Evolutionary conservation across 306 rosid genomes (phyloP).

Genomic region (Gillenia trifoliata): DNA sequence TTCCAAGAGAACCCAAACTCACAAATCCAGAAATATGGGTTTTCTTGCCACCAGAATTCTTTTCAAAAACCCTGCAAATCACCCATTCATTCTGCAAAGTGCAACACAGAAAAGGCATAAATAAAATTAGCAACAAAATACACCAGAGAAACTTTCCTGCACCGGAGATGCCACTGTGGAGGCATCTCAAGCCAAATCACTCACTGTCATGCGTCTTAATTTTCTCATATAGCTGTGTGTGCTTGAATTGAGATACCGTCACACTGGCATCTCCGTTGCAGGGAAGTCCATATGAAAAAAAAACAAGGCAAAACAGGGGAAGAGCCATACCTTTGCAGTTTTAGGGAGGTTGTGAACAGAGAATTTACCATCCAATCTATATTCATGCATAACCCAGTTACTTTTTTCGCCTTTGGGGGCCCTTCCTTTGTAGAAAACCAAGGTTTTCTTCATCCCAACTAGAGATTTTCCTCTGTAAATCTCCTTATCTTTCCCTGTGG

Average conservation of each 20-base stretch:
- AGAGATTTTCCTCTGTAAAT: slow-evolving; percentile 73
- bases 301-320: neutral
- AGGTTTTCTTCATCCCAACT: slow-evolving; percentile 96
- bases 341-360: slow-evolving; percentile 76
- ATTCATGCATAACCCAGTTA: slow-evolving; percentile 97
- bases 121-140: neutral
- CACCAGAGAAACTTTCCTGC: neutral
- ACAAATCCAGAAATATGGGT: slow-evolving; percentile 54
- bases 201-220: neutral
- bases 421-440: slow-evolving; percentile 88
- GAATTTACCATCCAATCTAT: slow-evolving; percentile 79
- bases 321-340: slow-evolving; percentile 64
- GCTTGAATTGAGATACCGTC: neutral
- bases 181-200: neutral
- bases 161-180: neutral
- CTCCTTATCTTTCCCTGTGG: slow-evolving; percentile 92
- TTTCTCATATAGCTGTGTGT: neutral
- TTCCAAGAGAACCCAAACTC: slow-evolving; percentile 37
- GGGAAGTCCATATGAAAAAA: neutral
- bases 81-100: slow-evolving; percentile 90
- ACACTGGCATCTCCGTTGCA: neutral
- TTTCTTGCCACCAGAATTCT: slow-evolving; percentile 73
- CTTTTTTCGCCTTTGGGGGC: slow-evolving; percentile 96
- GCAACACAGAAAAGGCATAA: no score
- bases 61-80: slow-evolving; percentile 83